Conservation (phyloP, 2,329 filamentous ascomycete genomes). For the Aspergillus pseudoterreus region DNA sequence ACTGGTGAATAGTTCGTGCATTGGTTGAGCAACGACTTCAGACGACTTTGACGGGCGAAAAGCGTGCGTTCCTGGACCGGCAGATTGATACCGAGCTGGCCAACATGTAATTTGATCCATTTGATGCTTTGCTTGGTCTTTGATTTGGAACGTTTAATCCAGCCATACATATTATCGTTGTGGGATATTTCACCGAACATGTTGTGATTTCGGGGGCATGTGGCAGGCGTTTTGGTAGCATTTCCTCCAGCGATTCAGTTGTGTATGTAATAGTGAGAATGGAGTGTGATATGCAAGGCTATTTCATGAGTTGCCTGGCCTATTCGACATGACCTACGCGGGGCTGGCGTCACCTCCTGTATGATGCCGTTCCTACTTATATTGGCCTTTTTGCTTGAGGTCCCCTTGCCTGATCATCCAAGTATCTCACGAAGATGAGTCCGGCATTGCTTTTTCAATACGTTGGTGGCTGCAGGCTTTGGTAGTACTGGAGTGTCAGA, state of each 20-base stretch:
- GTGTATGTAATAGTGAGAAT: not conserved
- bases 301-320: too few relatives aligned
- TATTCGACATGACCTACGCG: too few relatives aligned
- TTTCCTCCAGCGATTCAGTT: not conserved
- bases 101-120: slow-evolving; percentile 65
- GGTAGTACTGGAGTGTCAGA: too few relatives aligned
- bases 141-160: not conserved
- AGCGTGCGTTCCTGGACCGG: slow-evolving; percentile 82
- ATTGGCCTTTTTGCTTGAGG: too few relatives aligned
- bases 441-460: too few relatives aligned
- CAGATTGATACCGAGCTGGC: slow-evolving; percentile 92
- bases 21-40: slow-evolving; percentile 91
- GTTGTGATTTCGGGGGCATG: not conserved
- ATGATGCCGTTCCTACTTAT: too few relatives aligned
- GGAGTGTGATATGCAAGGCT: not conserved
- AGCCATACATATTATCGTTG: not conserved
- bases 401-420: too few relatives aligned
- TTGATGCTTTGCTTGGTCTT: not conserved
- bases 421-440: too few relatives aligned
- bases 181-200: not conserved
- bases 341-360: too few relatives aligned
- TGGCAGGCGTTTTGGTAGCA: not conserved
- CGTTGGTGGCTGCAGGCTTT: too few relatives aligned
- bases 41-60: slow-evolving; percentile 80
- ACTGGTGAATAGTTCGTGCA: slow-evolving; percentile 57